Conservation (phyloP, 306 rosid genomes). For the Parietaria judaica region DNA sequence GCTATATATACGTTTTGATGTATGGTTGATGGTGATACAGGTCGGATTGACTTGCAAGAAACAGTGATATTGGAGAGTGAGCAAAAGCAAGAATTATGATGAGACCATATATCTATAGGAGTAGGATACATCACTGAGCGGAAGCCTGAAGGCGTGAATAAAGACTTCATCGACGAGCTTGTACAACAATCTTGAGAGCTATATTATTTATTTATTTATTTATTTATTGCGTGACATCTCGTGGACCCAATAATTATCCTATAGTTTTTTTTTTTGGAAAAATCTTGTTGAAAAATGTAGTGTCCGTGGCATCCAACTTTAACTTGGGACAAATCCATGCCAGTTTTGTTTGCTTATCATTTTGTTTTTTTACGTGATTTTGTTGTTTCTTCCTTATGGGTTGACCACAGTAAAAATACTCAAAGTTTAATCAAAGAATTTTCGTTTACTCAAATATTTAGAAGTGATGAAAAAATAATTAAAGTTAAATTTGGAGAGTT, state of each 20-base stretch:
- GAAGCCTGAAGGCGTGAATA: constrained; percentile 14
- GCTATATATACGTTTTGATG: no score
- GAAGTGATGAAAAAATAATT: no score
- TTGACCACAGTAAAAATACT: no score
- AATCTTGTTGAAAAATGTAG: neutral
- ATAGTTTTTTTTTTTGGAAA: neutral
- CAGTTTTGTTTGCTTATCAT: neutral
- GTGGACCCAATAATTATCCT: constrained; percentile 13
- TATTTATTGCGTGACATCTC: constrained; percentile 2
- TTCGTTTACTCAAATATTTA: no score
- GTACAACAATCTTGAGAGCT: constrained; percentile 15
- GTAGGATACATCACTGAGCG: constrained; percentile 16
- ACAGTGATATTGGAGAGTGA: constrained; percentile 59
- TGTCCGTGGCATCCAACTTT: constrained; percentile 2
- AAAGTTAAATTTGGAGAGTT: no score
- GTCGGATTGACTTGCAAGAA: constrained; percentile 79
- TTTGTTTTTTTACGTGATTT: neutral
- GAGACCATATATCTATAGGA: constrained; percentile 19
- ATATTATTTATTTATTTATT: constrained; percentile 10
- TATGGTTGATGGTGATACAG: constrained; percentile 26
- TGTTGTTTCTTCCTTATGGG: no score
- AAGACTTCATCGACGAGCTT: constrained; percentile 9
- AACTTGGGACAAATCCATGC: neutral
- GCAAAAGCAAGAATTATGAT: constrained; percentile 55
- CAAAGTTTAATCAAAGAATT: no score